Evolutionary conservation across 2,329 filamentous ascomycete genomes (phyloP).

Genomic region (Monilinia vaccinii-corymbosi): DNA sequence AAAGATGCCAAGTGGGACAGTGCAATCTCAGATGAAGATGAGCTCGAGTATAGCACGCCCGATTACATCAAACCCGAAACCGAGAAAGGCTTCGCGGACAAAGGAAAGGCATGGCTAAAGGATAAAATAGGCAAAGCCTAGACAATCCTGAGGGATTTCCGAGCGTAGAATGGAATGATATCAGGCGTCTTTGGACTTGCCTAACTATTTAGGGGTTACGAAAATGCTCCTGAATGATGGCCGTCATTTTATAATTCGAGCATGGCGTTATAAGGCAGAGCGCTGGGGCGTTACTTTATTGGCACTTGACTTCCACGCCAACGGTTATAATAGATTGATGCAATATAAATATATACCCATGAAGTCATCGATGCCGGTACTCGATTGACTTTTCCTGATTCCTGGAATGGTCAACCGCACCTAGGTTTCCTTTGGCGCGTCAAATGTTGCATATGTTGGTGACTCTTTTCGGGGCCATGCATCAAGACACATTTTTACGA

Average conservation of each 20-base stretch:
- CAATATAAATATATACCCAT: neutral
- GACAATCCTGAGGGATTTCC: neutral
- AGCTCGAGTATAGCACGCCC: neutral
- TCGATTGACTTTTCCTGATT: neutral
- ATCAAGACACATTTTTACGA: neutral
- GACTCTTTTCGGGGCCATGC: neutral
- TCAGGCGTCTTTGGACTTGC: conserved; percentile 5
- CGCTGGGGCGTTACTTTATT: neutral
- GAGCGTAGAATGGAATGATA: neutral
- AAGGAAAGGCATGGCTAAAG: conserved; percentile 40
- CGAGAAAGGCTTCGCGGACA: conserved; percentile 37
- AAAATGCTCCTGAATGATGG: neutral
- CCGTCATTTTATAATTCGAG: neutral
- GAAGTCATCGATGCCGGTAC: neutral
- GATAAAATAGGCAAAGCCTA: conserved; percentile 1
- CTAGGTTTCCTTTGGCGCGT: neutral
- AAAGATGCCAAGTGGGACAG: conserved; percentile 25
- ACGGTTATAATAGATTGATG: neutral
- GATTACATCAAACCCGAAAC: conserved; percentile 3
- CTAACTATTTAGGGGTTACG: neutral
- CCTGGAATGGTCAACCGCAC: neutral
- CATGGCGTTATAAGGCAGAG: neutral
- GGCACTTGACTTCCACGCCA: neutral
- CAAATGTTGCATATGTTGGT: conserved; percentile 1
- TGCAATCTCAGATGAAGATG: conserved; percentile 23